Conservation (phyloP, 75 land plant species). For the Larix kaempferi region DNA sequence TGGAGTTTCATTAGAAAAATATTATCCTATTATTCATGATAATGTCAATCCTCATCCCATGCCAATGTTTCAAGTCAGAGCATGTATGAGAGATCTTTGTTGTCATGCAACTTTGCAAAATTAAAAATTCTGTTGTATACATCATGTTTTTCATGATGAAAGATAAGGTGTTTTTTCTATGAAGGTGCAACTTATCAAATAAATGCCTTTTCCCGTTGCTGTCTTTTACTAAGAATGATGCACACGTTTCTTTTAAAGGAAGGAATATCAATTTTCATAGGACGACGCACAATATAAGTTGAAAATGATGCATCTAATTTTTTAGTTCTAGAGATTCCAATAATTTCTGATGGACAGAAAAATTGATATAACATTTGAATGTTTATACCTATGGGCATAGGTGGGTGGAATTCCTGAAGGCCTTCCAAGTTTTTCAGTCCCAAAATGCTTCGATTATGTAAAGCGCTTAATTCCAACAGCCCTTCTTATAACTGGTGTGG, state of each 20-base stretch:
- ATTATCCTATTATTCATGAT: background rate
- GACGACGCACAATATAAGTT: background rate
- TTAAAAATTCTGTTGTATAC: background rate
- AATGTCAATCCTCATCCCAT: background rate
- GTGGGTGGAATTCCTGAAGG: slow-evolving; percentile 52
- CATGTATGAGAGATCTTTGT: background rate
- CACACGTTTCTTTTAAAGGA: background rate
- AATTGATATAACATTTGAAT: background rate
- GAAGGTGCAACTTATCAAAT: background rate
- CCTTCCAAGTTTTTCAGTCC: slow-evolving; percentile 43
- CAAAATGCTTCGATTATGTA: slow-evolving; percentile 26
- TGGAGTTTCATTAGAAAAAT: background rate
- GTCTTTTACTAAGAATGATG: background rate
- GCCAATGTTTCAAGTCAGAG: background rate
- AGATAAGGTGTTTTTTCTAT: background rate
- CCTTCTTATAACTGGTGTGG: slow-evolving; percentile 48
- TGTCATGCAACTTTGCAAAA: background rate
- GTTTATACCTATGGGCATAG: slow-evolving; percentile 6
- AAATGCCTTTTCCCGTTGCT: background rate
- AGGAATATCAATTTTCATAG: background rate
- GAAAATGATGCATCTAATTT: background rate
- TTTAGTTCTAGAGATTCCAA: background rate
- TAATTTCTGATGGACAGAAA: background rate
- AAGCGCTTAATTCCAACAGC: slow-evolving; percentile 31
- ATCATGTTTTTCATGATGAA: background rate